Percentiles rank a stretch among this genome's conserved stretches.
Conservation (phyloP, 306 rosid species). For the Coriaria nepalensis region DNA sequence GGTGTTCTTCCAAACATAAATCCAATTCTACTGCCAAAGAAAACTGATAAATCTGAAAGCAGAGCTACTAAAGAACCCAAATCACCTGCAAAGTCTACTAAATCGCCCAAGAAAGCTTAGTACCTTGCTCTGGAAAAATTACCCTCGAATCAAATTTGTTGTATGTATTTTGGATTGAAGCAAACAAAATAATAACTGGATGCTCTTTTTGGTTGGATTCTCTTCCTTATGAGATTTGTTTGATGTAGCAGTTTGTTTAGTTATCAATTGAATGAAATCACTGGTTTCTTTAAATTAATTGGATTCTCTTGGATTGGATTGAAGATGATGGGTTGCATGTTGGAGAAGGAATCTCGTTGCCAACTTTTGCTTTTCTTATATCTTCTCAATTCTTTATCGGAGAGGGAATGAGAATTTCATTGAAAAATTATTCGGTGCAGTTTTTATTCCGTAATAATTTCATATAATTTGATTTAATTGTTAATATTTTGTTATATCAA, state of each 20-base stretch:
- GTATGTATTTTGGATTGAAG: slow-evolving; percentile 23
- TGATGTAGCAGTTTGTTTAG: no score
- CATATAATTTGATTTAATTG: not conserved
- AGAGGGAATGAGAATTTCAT: no score
- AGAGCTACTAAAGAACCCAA: slow-evolving; percentile 30
- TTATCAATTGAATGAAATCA: slow-evolving; percentile 10
- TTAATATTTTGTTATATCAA: no score
- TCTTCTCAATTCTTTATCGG: no score
- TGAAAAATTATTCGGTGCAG: no score
- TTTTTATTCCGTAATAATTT: no score
- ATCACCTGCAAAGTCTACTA: slow-evolving; percentile 51
- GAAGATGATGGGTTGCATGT: not conserved
- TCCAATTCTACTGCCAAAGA: slow-evolving; percentile 71
- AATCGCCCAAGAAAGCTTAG: slow-evolving; percentile 65
- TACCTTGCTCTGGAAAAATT: not conserved
- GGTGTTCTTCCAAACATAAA: slow-evolving; percentile 81
- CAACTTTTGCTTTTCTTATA: no score
- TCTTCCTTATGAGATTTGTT: no score
- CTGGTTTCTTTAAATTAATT: slow-evolving; percentile 7
- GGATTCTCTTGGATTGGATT: not conserved
- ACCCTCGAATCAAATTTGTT: slow-evolving; percentile 1
- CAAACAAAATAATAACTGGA: no score
- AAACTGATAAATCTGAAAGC: slow-evolving; percentile 19
- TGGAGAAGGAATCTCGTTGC: no score
- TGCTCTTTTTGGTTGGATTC: no score